Evolutionary conservation across 345 rosid species (phyloP).

Genomic region (Triadica sebifera): DNA sequence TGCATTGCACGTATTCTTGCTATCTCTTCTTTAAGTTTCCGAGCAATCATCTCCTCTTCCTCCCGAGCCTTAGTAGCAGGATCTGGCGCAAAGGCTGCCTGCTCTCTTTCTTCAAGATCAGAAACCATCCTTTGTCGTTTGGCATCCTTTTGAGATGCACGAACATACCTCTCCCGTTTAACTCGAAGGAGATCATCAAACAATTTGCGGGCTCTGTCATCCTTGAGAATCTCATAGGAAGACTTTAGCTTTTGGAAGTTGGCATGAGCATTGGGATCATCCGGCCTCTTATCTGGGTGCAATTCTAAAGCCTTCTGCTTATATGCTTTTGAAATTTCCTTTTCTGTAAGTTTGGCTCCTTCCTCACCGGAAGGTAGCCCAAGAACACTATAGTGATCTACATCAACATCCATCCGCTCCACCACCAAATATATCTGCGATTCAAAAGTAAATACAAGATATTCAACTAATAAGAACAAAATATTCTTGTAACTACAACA

Average conservation of each 20-base stretch:
- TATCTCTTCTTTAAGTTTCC: conserved; percentile 73
- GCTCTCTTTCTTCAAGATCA: conserved; percentile 82
- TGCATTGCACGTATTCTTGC: conserved; percentile 69
- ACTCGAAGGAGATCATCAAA: conserved; percentile 76
- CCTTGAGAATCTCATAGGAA: conserved; percentile 73
- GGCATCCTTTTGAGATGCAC: conserved; percentile 54
- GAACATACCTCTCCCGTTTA: conserved; percentile 61
- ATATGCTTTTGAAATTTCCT: conserved; percentile 79
- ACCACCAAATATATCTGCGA: neutral
- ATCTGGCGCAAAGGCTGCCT: conserved; percentile 59
- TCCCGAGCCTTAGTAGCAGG: conserved; percentile 38
- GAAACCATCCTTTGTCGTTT: conserved; percentile 75
- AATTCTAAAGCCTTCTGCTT: conserved; percentile 65
- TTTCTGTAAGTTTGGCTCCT: conserved; percentile 62
- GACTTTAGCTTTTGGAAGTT: conserved; percentile 66
- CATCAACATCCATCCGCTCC: conserved; percentile 44
- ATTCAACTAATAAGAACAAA: neutral
- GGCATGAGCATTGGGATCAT: conserved; percentile 76
- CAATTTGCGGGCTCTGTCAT: conserved; percentile 74
- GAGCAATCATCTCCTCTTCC: conserved; percentile 66
- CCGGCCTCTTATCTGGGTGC: conserved; percentile 85
- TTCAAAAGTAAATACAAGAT: neutral
- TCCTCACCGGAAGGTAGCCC: conserved; percentile 89
- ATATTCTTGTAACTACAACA: no score
- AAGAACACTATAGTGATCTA: conserved; percentile 74